Evolutionary conservation across 2,329 filamentous ascomycete genomes (phyloP).

Genomic region (Byssothecium circinans): DNA sequence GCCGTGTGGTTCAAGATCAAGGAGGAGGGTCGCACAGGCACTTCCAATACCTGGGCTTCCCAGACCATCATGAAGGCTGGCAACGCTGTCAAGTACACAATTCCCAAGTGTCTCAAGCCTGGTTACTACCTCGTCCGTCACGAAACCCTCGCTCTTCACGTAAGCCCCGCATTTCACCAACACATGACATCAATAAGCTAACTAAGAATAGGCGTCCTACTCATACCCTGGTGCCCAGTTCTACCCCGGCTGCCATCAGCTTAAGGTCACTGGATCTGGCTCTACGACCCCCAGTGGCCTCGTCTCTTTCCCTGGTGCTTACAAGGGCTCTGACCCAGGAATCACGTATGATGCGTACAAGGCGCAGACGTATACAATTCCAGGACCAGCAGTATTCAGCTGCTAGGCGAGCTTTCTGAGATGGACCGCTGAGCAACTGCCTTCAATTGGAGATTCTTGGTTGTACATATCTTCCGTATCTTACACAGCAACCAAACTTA

Average conservation of each 20-base stretch:
- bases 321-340: slow-evolving; percentile 54
- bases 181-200: background rate
- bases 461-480: background rate
- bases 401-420: slow-evolving; percentile 4
- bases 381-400: slow-evolving; percentile 16
- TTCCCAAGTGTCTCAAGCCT: slow-evolving; percentile 55
- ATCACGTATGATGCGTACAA: slow-evolving; percentile 58
- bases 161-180: background rate
- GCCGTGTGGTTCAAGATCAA: slow-evolving; percentile 62
- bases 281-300: slow-evolving; percentile 44
- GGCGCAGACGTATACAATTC: slow-evolving; percentile 13
- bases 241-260: slow-evolving; percentile 62
- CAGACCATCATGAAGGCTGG: slow-evolving; percentile 49
- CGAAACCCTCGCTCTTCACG: slow-evolving; percentile 60
- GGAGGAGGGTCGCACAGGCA: slow-evolving; percentile 54
- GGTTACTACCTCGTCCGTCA: slow-evolving; percentile 63
- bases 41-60: slow-evolving; percentile 53
- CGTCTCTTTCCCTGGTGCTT: slow-evolving; percentile 59
- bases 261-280: slow-evolving; percentile 56
- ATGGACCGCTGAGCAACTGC: background rate
- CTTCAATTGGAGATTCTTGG: background rate
- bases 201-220: slow-evolving; percentile 30
- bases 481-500: background rate
- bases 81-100: slow-evolving; percentile 54
- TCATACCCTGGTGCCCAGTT: slow-evolving; percentile 59